phyloP scores from a whole-genome alignment of 106 monocot genomes.

The Vanilla planifolia region DNA sequence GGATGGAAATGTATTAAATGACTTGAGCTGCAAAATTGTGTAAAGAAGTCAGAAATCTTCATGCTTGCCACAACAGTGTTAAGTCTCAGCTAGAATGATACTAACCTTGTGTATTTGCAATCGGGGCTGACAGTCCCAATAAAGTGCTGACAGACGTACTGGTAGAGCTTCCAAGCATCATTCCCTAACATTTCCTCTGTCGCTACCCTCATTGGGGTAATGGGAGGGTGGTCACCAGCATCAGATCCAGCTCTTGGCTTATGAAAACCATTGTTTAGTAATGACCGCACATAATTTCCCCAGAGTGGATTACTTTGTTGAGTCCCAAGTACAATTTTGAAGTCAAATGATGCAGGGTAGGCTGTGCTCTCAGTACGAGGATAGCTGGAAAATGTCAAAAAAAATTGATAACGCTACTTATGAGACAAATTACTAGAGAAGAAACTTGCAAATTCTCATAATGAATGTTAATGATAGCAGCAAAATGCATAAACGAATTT shows the following conservation, averaged over 20 bases:
- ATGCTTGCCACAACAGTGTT: too few relatives aligned
- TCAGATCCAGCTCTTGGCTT: slow-evolving; percentile 80
- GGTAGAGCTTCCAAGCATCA: slow-evolving; percentile 94
- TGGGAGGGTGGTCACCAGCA: slow-evolving; percentile 96
- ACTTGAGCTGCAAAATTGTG: too few relatives aligned
- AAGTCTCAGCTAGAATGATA: neutral
- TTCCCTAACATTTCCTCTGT: slow-evolving; percentile 80
- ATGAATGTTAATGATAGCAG: neutral
- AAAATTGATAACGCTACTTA: neutral
- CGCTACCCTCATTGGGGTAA: slow-evolving; percentile 85
- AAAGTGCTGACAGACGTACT: slow-evolving; percentile 94
- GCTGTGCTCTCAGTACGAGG: slow-evolving; percentile 98
- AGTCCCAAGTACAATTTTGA: slow-evolving; percentile 48
- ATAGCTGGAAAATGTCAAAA: slow-evolving; percentile 49
- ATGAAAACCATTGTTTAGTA: slow-evolving; percentile 61
- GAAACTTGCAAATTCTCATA: neutral
- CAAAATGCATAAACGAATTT: neutral
- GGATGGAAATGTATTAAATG: too few relatives aligned
- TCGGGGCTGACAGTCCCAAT: slow-evolving; percentile 86
- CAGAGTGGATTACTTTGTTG: slow-evolving; percentile 57
- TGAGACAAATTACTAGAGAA: neutral
- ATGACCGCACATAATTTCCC: slow-evolving; percentile 48
- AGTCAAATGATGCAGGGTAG: slow-evolving; percentile 91
- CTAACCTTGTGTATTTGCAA: slow-evolving; percentile 83
- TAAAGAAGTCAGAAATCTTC: too few relatives aligned